phyloP scores from a whole-genome alignment of 2,329 filamentous ascomycete species.

The Verticillium klebahnii region DNA sequence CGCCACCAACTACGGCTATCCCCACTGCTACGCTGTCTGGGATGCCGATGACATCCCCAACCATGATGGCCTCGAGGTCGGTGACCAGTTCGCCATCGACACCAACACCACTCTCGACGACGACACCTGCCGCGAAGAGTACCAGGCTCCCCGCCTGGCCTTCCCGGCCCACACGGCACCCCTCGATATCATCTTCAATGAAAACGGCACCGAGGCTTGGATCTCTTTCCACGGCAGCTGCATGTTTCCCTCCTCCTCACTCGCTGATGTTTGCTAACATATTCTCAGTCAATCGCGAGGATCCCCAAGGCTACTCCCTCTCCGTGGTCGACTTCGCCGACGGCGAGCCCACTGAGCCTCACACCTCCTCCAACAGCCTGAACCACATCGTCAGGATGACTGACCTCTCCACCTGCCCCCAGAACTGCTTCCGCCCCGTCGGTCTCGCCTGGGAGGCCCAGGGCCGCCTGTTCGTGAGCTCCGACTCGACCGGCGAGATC shows the following conservation, averaged over 20 bases:
- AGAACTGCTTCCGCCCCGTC: slow-evolving; percentile 58
- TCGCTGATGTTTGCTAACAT: slow-evolving; percentile 2
- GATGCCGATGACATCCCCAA: slow-evolving; percentile 39
- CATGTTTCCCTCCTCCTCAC: slow-evolving; percentile 24
- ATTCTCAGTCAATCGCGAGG: slow-evolving; percentile 32
- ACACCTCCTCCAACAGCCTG: slow-evolving; percentile 40
- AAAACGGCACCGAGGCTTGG: slow-evolving; percentile 54
- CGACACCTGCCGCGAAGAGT: slow-evolving; percentile 35
- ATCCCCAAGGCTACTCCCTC: slow-evolving; percentile 43
- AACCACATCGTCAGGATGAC: slow-evolving; percentile 51
- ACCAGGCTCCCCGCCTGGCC: slow-evolving; percentile 49
- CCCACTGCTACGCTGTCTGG: slow-evolving; percentile 57
- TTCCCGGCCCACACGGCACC: slow-evolving; percentile 65
- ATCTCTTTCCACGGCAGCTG: slow-evolving; percentile 71
- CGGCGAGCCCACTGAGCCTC: slow-evolving; percentile 34
- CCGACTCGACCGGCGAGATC: slow-evolving; percentile 61
- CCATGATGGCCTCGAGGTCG: slow-evolving; percentile 34
- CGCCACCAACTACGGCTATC: slow-evolving; percentile 21
- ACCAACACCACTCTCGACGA: slow-evolving; percentile 34
- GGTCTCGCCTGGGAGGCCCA: slow-evolving; percentile 47
- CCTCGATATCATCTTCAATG: slow-evolving; percentile 64
- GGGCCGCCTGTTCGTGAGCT: slow-evolving; percentile 57
- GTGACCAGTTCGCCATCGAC: slow-evolving; percentile 44
- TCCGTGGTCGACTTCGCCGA: slow-evolving; percentile 32
- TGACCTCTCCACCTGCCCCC: slow-evolving; percentile 48